phyloP scores from a whole-genome alignment of 768 basidiomycete genomes.

The Rhodocollybia butyracea region DNA sequence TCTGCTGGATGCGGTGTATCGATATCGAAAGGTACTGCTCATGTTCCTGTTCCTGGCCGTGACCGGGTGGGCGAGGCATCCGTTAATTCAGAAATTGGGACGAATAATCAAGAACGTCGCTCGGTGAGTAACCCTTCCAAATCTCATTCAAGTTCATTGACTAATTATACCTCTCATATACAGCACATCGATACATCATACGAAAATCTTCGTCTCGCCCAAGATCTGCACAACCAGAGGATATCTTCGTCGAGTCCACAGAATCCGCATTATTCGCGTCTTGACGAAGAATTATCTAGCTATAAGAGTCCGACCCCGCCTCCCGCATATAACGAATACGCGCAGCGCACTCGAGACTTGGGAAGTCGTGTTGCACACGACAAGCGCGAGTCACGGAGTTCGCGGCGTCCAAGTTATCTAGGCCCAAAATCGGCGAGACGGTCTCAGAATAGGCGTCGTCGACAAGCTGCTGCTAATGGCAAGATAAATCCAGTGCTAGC shows the following conservation, averaged over 20 bases:
- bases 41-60: not conserved
- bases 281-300: too few relatives aligned
- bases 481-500: too few relatives aligned
- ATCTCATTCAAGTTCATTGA: not conserved
- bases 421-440: too few relatives aligned
- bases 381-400: too few relatives aligned
- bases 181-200: not conserved
- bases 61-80: not conserved
- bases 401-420: too few relatives aligned
- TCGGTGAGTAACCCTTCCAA: not conserved
- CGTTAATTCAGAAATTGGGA: not conserved
- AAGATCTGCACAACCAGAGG: not conserved
- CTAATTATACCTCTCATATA: not conserved
- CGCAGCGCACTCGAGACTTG: too few relatives aligned
- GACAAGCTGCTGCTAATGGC: too few relatives aligned
- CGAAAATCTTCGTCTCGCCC: not conserved
- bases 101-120: not conserved
- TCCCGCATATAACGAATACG: not conserved
- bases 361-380: too few relatives aligned
- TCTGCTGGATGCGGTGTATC: not conserved
- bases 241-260: not conserved
- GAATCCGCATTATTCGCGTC: not conserved
- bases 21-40: not conserved
- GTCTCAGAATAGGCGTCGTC: too few relatives aligned
- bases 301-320: not conserved